Percentiles rank a stretch among this genome's conserved stretches.
phyloP scores from a whole-genome alignment of 768 basidiomycete genomes.

The Galerina sulciceps region DNA sequence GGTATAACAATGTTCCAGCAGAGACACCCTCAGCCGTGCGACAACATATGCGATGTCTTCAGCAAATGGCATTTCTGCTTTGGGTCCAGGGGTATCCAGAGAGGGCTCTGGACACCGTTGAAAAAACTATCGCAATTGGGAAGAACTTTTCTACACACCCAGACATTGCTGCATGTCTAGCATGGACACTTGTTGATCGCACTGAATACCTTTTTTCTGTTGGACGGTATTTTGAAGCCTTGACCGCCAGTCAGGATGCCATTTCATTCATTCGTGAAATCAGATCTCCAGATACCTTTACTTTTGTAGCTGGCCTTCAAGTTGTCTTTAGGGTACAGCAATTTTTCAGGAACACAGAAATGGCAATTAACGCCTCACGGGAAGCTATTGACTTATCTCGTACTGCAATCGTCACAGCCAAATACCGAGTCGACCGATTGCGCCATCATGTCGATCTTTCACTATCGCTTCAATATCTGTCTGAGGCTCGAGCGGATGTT shows the following conservation, averaged over 20 bases:
- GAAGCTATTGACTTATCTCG: no score
- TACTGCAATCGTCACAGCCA: neutral
- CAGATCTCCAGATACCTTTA: neutral
- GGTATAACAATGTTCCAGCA: neutral
- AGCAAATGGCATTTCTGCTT: neutral
- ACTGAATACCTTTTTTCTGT: conserved; percentile 1
- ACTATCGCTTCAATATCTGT: neutral
- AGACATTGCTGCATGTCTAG: neutral
- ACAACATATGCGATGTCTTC: neutral
- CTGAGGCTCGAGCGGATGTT: neutral
- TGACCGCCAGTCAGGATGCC: neutral
- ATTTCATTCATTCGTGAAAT: neutral
- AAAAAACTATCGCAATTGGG: neutral
- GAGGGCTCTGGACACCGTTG: neutral
- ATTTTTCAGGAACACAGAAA: no score
- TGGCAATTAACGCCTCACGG: no score
- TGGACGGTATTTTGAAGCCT: conserved; percentile 8
- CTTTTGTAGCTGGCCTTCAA: neutral
- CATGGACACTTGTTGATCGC: neutral
- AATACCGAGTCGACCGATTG: neutral
- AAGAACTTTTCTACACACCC: neutral
- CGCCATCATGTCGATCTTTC: neutral
- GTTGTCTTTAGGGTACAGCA: no score
- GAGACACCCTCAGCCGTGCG: neutral
- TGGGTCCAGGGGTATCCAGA: conserved; percentile 1